Percentiles rank a stretch among this genome's conserved stretches.
Evolutionary conservation across 495 filamentous ascomycete species (phyloP).

Genomic region (Penicillium psychrofluorescens): DNA sequence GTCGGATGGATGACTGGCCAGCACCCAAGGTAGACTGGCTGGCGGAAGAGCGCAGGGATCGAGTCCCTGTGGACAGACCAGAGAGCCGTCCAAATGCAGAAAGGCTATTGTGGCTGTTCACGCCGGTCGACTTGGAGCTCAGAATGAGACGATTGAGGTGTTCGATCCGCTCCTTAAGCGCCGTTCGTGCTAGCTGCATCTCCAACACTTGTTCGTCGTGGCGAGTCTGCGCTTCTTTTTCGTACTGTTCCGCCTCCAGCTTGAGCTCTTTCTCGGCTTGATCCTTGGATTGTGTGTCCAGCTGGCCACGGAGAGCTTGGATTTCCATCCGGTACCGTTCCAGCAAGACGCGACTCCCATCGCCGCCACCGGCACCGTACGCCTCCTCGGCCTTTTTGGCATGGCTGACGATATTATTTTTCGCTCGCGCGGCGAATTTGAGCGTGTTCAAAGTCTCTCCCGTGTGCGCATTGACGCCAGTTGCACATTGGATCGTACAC

Average conservation of each 20-base stretch:
- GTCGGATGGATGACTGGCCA: slow-evolving; percentile 49
- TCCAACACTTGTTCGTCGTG: slow-evolving; percentile 97
- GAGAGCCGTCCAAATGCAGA: slow-evolving; percentile 66
- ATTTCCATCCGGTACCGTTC: slow-evolving; percentile 96
- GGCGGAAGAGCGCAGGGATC: slow-evolving; percentile 64
- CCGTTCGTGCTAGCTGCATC: slow-evolving; percentile 94
- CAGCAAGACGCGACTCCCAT: slow-evolving; percentile 79
- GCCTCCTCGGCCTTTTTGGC: slow-evolving; percentile 93
- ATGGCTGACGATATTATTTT: slow-evolving; percentile 96
- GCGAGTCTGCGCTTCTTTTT: slow-evolving; percentile 73
- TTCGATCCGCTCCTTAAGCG: slow-evolving; percentile 93
- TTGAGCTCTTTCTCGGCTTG: slow-evolving; percentile 61
- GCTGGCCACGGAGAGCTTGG: slow-evolving; percentile 66
- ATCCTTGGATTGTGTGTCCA: slow-evolving; percentile 69
- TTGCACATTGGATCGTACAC: slow-evolving; percentile 82
- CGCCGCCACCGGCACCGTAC: slow-evolving; percentile 58
- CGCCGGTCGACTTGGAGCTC: slow-evolving; percentile 89
- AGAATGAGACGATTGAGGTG: slow-evolving; percentile 94
- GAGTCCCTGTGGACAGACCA: slow-evolving; percentile 50
- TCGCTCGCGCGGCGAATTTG: slow-evolving; percentile 93
- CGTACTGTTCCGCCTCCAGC: slow-evolving; percentile 62
- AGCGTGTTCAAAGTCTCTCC: slow-evolving; percentile 91
- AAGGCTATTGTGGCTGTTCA: slow-evolving; percentile 67
- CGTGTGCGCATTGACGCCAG: slow-evolving; percentile 58
- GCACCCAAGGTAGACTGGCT: slow-evolving; percentile 59